Base-by-base conservation (phyloP, 164 flowering plant species). In the Aristolochia californica region DNA sequence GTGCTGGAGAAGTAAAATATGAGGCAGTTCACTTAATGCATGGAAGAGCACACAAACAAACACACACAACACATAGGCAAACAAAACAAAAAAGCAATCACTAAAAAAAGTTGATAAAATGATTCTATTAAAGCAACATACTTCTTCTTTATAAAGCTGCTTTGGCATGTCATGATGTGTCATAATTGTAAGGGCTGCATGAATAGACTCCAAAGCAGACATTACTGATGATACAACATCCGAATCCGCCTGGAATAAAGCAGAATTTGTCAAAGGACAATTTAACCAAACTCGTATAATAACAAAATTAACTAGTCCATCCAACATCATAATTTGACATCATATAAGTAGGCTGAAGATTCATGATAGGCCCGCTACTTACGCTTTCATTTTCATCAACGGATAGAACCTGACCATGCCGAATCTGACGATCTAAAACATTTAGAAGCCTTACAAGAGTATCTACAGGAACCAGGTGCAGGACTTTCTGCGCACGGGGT, bases 131-230 rank as follows among this genome's bases (percentile, higher is more conserved):
- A 44, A 21, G 14, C 43, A 34, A 59, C 50, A 43, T 70, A 94
- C 99, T 85, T 94, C 99, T 78, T 94, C 99, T 43, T 86, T 86
- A 57, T 94, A 90, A 1, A 94, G 74, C 70, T 84, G 91, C 71
- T 94, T 90, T 62, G 97, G 95, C 99, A 94, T 85, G 63, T 75
- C 70, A 48, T 66, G 65, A 60, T 82, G 68, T 26, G 93, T 77
- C 96, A 94, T 83, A 26, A 94, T 72, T 22, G 84, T 85, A 43
- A 94, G 67, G 62, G 93, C 82, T 12, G 88, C 96, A 77, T 94
- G 97, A 72, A 85, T 79, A 13, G 96, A 80, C 72, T 90, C 99
- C 70, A 94, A 59, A 50, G 96, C 91, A 72, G 78, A 77, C 56
- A 70, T 67, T 55, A 94, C 72, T 45, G 72, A 61, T 11, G 89